phyloP scores from a whole-genome alignment of 78 protist species.

The Cavenderia fasciculata region DNA sequence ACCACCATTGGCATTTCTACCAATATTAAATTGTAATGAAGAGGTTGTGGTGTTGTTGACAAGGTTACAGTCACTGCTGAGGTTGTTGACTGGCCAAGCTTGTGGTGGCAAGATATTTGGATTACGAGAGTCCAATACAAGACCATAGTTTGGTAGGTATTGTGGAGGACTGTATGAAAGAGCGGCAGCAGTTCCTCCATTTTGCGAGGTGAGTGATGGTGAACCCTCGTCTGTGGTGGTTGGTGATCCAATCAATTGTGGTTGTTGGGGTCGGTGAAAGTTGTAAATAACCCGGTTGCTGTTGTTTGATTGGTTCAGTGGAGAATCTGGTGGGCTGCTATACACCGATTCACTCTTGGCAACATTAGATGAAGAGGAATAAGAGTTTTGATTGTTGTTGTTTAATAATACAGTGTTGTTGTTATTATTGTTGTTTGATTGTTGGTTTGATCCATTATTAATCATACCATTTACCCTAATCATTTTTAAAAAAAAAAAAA shows the following conservation, averaged over 20 bases:
- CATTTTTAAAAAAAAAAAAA: neutral
- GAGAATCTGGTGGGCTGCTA: too few relatives aligned
- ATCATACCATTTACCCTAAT: neutral
- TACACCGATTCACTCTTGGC: too few relatives aligned
- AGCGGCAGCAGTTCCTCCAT: neutral
- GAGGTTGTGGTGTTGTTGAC: neutral
- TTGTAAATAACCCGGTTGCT: neutral
- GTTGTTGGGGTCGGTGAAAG: neutral
- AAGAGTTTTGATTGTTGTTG: neutral
- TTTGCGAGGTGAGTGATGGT: too few relatives aligned
- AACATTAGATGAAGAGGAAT: too few relatives aligned
- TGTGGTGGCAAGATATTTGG: conserved; percentile 54
- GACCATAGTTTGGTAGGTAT: conserved; percentile 69
- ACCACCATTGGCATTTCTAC: neutral
- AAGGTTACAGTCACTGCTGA: neutral
- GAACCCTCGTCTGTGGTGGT: too few relatives aligned
- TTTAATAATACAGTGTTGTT: neutral
- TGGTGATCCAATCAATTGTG: too few relatives aligned
- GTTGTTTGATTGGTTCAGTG: too few relatives aligned
- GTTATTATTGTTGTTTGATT: conserved; percentile 1
- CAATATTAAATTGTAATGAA: neutral
- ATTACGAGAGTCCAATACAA: conserved; percentile 28
- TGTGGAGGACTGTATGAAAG: neutral
- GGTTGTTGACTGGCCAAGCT: conserved; percentile 24
- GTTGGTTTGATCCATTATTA: neutral